Base-by-base conservation (phyloP, 805 yeast genomes). In the Candida quercuum region DNA sequence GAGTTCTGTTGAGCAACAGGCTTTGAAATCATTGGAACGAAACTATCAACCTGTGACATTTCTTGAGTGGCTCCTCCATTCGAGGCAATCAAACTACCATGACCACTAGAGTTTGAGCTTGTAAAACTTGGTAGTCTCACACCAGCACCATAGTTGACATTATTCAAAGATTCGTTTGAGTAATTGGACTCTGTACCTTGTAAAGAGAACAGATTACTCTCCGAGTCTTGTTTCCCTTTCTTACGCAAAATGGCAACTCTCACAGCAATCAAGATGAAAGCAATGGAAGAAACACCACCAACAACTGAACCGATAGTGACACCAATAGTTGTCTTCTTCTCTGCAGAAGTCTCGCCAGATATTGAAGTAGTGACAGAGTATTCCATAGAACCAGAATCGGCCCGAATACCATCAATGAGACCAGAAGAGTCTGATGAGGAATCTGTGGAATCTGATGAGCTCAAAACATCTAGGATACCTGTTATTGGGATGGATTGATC, bases 261-360 rank as follows among this genome's bases (percentile, higher is more conserved):
- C 54, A 74, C 72, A 45, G 75, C 64, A 28, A 78, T 52, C 38
- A 78, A 64, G 67, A 87, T 71, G 16, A 75, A 61, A 0, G 76
- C 67, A 52, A 85, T 73, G 56, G 85, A 84, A 9, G 75, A 63
- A 7, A 74, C 64, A 32, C 86, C 81, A 38, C 96, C 97, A 12
- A 75, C 77, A 22, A 86, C 78, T 6, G 94, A 78, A 33, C 97
- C 96, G 28, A 86, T 71, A 12, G 91, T 80, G 37, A 88, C 74
- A 26, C 95, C 96, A 19, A 84, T 81, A 18, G 86, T 71, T 43
- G 71, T 71, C 32, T 64, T 63, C 42, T 62, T 63, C 20, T 24
- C 34, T 4, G 31, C 24, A 11, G 41, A 14, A 3, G 42, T 15
- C n/a, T 13, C 3, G 57, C 52, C 5, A 6, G 58, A 35, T 5